Percentiles rank a stretch among this genome's conserved stretches.
Evolutionary conservation across 2,329 filamentous ascomycete genomes (phyloP).

Genomic region (Ophiostoma quercus): DNA sequence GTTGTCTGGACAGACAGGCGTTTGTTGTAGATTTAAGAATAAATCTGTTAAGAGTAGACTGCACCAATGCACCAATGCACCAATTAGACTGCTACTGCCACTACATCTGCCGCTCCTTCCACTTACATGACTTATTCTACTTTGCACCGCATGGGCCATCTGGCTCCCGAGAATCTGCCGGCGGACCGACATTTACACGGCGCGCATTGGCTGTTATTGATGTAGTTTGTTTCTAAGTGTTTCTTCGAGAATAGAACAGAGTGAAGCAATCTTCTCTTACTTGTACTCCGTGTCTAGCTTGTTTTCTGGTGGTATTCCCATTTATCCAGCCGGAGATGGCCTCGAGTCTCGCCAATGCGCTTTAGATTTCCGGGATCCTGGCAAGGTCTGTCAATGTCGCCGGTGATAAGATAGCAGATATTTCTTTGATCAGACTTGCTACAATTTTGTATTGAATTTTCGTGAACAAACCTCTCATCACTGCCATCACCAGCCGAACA

Average conservation of each 20-base stretch:
- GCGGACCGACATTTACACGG: neutral
- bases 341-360: neutral
- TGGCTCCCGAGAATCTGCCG: slow-evolving; percentile 7
- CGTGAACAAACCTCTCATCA: neutral
- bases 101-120: neutral
- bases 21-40: neutral
- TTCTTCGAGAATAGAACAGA: too few species aligned
- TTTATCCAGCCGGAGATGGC: slow-evolving; percentile 7
- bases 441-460: neutral
- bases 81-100: neutral
- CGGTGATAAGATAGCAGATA: neutral
- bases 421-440: neutral
- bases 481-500: slow-evolving; percentile 15
- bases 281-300: too few species aligned
- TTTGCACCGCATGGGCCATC: neutral
- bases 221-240: neutral
- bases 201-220: neutral
- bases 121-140: slow-evolving; percentile 8
- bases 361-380: neutral
- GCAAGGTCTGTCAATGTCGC: neutral
- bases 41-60: neutral
- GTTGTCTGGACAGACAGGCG: neutral
- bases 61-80: neutral
- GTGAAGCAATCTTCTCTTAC: neutral
- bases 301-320: neutral